Percentiles rank a stretch among this genome's conserved stretches.
Conservation (phyloP, 805 yeast genomes). For the Wickerhamomyces strasburgensis region DNA sequence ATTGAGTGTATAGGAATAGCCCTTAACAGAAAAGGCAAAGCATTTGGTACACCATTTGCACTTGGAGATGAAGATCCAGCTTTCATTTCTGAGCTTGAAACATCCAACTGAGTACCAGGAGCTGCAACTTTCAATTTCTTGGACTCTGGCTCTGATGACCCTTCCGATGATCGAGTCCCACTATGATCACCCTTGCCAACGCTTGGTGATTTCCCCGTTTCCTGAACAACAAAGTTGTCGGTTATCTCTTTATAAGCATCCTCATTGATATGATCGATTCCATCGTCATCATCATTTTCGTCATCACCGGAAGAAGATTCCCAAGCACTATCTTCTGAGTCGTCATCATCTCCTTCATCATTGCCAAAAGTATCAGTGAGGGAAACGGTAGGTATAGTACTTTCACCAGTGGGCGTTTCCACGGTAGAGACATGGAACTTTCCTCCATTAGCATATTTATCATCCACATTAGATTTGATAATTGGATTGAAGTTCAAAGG, state of each 20-base stretch:
- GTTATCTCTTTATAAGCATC: not conserved
- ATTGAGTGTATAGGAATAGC: slow-evolving; percentile 59
- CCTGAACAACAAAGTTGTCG: not conserved
- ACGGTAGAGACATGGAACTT: slow-evolving; percentile 58
- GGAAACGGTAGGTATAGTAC: slow-evolving; percentile 11
- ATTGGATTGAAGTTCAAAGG: slow-evolving; percentile 80
- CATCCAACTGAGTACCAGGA: slow-evolving; percentile 4
- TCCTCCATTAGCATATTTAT: slow-evolving; percentile 87
- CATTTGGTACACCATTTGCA: slow-evolving; percentile 49
- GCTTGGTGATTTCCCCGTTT: slow-evolving; percentile 12
- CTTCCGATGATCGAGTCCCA: slow-evolving; percentile 3
- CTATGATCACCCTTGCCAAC: slow-evolving; percentile 13
- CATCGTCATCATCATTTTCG: slow-evolving; percentile 13
- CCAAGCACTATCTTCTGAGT: slow-evolving; percentile 18
- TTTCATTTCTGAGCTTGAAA: not conserved
- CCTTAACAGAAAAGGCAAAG: slow-evolving; percentile 63
- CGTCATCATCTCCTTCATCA: slow-evolving; percentile 23
- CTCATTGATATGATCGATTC: slow-evolving; percentile 6
- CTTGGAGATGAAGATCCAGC: slow-evolving; percentile 7
- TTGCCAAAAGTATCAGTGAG: slow-evolving; percentile 15
- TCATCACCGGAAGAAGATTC: slow-evolving; percentile 21
- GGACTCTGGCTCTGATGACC: slow-evolving; percentile 16
- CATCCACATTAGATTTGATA: slow-evolving; percentile 70
- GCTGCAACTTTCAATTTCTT: slow-evolving; percentile 13
- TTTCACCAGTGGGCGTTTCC: slow-evolving; percentile 21